Base-by-base conservation (phyloP, 352 stramenopile genomes). In the Phytophthora hybrid region DNA sequence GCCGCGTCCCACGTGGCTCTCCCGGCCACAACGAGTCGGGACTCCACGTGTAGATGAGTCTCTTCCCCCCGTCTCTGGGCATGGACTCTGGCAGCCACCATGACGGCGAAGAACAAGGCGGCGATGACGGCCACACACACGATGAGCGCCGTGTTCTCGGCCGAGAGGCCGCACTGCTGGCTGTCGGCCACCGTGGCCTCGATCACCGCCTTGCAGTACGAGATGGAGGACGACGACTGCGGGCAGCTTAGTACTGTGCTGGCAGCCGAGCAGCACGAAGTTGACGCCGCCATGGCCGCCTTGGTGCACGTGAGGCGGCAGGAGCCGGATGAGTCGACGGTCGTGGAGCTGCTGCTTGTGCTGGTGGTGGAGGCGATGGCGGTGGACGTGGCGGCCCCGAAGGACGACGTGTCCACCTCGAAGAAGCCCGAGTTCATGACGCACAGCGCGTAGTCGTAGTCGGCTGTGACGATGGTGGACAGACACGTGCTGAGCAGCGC, bases 401-500 rank as follows among this genome's bases (percentile, higher is more conserved):
- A 73, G 7, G 29, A 21, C 2, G 60, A 64, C 44, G 71, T 44
- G 8, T 71, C 44, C 37, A 85, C 41, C 54, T 80, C 66, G 61
- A 92, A 90, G 56, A 92, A 77, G 39, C 85, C 85, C 23, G 83
- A 83, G 71, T 92, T 92, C 81, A 90, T 90, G 63, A 90, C 63
- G 71, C 85, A 92, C 37, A 82, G 57, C 37, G 79, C 79, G 66
- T 92, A 92, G 37, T 71, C 47, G 55, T 69, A 66, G 63, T 92
- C 85, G 19, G 75, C 63, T 13, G 60, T 31, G 46, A 85, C 29
- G 60, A 89, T 73, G n/a, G 72, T 82, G 34, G 69, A 68, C 26
- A 84, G 69, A 19, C 81, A 88, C 1, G 69, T 56, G 11, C 74
- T 77, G 32, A 90, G 72, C 16, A 78, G 63, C 41, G 51, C 64